Evolutionary conservation across 148 eudicot genomes (phyloP), one percentile per base, ranked within the genome.

Genomic region (Nepenthes gracilis): DNA sequence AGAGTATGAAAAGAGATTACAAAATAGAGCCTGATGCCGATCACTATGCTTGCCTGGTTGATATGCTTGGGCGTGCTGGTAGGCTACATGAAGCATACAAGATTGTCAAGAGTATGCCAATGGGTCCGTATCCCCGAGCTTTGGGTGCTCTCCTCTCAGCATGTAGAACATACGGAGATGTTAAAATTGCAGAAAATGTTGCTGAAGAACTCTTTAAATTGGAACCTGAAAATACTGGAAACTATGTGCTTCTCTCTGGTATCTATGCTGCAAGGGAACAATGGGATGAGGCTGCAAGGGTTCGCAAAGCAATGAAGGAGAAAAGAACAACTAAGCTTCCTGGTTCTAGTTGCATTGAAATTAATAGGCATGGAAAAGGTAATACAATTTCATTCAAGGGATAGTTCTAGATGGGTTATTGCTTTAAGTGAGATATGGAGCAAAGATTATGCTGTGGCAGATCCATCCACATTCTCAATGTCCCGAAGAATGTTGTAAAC

Each of bases 41-140:
- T 73, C 94, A 86, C 63, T 86, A 81, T 47, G 72, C 82, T 9
- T 83, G 86, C 66, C 72, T 83, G 45, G 75, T 83, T 57, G 85
- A 83, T 64, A 61, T 78, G 2, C 66, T 86, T 23, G 86, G 89
- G 33, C 78, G 82, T 36, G 80, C 86, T 49, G 83, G 80, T 61
- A 73, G 72, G 56, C 69, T 83, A 35, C 49, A 74, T n/a, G 73
- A 77, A 68, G 86, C 79, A 14, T 72, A 78, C n/a, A 69, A 77
- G 67, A 85, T 82, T n/a, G 72, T 80, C 1, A 48, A 57, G 2
- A 56, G 67, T 14, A 85, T 85, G 87, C 80, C 83, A 14, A 72
- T 65, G 2, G 65, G 55, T 23, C 71, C 82, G 60, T 62, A 54
- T 9, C 77, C 75, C 67, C 62, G 52, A 33, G 75, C 58, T 9